Base-by-base conservation (phyloP, 2,329 filamentous ascomycete genomes). In the Emydomyces testavorans region DNA sequence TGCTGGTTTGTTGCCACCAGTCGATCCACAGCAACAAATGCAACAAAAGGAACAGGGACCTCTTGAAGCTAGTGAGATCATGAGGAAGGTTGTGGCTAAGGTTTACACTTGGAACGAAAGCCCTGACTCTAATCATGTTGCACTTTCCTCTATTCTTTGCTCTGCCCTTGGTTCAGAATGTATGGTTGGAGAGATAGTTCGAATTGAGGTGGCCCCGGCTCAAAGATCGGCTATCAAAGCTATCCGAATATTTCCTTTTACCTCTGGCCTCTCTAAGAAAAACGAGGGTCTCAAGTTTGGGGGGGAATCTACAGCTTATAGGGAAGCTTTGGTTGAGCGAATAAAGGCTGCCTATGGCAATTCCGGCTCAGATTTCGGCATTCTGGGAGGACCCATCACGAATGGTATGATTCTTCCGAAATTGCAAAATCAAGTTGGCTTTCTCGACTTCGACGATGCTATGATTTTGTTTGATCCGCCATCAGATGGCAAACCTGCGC, bases 311-410 rank as follows among this genome's bases (percentile, higher is more conserved):
- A 85, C 86, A 57, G 77, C 83, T 4, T 85, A 92, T 56, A 81
- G 82, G 45, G 86, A 94, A 59, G 86, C 88, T 6, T 52, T 70
- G 55, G 79, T 80, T 2, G 82, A 83, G 58, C 78, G 78, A 36
- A 80, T 94, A 52, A 78, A 79, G 53, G 75, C 80, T 8, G 76
- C 86, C 2, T 92, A 92, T 56, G 77, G 79, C 16, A 74, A 72
- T 24, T 62, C 71, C 24, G 75, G 71, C 31, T 70, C 69, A 0
- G 76, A 77, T 18, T 66, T 71, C 36, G 79, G 83, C 1, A 64
- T 96, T 15, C 70, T 96, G 1, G 78, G 84, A 48, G 92, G 92
- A 0, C 88, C 92, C 4, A 63, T 98, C 43, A 95, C 89, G 0
- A 87, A 98, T 63, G 89, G 90, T 1, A 83, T 90, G 68, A 67